Evolutionary conservation across 2,329 filamentous ascomycete genomes (phyloP).

Genomic region (Exserohilum rostratum): DNA sequence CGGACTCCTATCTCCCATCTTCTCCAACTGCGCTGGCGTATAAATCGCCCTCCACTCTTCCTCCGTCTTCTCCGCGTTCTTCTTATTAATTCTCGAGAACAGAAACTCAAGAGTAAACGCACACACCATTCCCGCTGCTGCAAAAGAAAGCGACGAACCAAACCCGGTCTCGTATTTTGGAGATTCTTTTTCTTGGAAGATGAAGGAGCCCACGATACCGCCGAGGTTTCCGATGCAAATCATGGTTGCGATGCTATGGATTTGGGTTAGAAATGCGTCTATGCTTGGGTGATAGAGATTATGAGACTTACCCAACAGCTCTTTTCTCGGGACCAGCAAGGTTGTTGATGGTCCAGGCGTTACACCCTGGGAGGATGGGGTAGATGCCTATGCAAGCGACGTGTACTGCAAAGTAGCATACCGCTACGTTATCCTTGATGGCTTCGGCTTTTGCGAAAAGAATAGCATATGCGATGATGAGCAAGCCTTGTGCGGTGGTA

Average conservation of each 20-base stretch:
- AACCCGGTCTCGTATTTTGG: constrained; percentile 45
- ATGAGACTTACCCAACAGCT: constrained; percentile 50
- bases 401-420: constrained; percentile 54
- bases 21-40: constrained; percentile 43
- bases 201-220: constrained; percentile 39
- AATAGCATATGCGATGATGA: constrained; percentile 52
- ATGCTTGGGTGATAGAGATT: too few species aligned
- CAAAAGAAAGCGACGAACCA: constrained; percentile 37
- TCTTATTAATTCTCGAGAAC: constrained; percentile 44
- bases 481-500: constrained; percentile 21
- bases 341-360: constrained; percentile 63
- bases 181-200: constrained; percentile 40
- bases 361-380: constrained; percentile 47
- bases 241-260: constrained; percentile 31
- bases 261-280: constrained; percentile 30
- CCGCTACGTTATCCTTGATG: constrained; percentile 49
- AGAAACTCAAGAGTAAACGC: constrained; percentile 5
- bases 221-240: constrained; percentile 33
- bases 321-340: constrained; percentile 60
- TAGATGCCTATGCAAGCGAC: constrained; percentile 42
- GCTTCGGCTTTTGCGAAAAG: constrained; percentile 51
- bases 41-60: constrained; percentile 44
- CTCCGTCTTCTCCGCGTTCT: constrained; percentile 40
- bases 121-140: constrained; percentile 24
- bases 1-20: constrained; percentile 49